Evolutionary conservation across 1,139 yeast species (phyloP).

Genomic region (Debaryomyces robertsiae): DNA sequence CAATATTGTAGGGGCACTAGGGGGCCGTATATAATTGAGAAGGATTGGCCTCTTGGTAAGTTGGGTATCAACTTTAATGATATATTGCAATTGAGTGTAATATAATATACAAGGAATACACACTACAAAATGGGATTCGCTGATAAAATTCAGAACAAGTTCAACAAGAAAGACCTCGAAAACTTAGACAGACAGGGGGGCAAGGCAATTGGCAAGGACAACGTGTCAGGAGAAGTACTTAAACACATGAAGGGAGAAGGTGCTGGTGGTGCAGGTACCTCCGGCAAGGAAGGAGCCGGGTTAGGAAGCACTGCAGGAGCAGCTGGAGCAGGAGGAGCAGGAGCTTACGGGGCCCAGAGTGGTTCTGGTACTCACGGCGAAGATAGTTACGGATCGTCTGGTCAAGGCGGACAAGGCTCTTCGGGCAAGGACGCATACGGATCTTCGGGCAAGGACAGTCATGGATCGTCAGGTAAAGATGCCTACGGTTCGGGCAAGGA

Average conservation of each 20-base stretch:
- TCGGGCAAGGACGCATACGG: slow-evolving; percentile 14
- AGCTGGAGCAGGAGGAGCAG: slow-evolving; percentile 14
- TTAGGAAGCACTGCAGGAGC: slow-evolving; percentile 17
- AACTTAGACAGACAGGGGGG: slow-evolving; percentile 28
- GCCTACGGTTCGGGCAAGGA: slow-evolving; percentile 15
- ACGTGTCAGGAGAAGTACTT: slow-evolving; percentile 24
- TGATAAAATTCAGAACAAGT: slow-evolving; percentile 36
- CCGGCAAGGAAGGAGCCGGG: slow-evolving; percentile 18
- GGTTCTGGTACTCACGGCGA: slow-evolving; percentile 16
- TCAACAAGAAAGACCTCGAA: slow-evolving; percentile 26
- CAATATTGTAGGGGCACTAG: slow-evolving; percentile 2
- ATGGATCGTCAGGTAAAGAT: slow-evolving; percentile 14
- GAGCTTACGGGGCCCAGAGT: slow-evolving; percentile 12
- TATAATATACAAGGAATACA: not conserved
- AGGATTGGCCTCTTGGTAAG: not conserved
- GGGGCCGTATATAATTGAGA: slow-evolving; percentile 4
- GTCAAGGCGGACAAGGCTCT: no score
- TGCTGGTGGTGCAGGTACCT: slow-evolving; percentile 15
- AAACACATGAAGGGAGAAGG: slow-evolving; percentile 21
- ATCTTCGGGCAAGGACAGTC: slow-evolving; percentile 12
- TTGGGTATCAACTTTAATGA: no score
- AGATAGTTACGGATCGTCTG: slow-evolving; percentile 13
- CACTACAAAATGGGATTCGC: slow-evolving; percentile 35
- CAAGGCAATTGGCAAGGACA: slow-evolving; percentile 27
- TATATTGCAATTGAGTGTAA: not conserved